A percentile compares a stretch with the other conserved stretches of the same genome.
Evolutionary conservation across 1,139 yeast species (phyloP).

Genomic region (Blastobotrys serpentis): DNA sequence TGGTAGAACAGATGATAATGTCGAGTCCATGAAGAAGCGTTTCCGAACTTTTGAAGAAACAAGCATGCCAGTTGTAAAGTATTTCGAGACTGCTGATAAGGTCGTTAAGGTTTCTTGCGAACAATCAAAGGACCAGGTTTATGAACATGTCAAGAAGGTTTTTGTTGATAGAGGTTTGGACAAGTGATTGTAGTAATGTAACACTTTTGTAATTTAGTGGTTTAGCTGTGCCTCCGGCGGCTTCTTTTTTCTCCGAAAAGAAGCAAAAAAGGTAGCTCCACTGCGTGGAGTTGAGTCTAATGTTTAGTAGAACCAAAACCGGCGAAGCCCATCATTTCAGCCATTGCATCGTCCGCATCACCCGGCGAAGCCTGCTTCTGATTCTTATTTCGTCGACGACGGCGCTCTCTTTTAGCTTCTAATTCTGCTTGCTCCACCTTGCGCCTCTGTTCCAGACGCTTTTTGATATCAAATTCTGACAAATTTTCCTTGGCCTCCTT

Average conservation of each 20-base stretch:
- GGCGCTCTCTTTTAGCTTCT: constrained; percentile 26
- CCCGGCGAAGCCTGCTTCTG: constrained; percentile 24
- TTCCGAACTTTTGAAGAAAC: constrained; percentile 82
- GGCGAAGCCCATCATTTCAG: constrained; percentile 58
- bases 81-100: constrained; percentile 68
- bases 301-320: constrained; percentile 19
- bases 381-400: constrained; percentile 31
- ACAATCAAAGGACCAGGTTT: constrained; percentile 73
- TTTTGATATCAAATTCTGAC: constrained; percentile 44
- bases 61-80: constrained; percentile 88
- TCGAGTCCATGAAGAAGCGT: constrained; percentile 83
- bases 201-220: not conserved
- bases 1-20: constrained; percentile 89
- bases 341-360: constrained; percentile 38
- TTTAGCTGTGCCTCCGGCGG: not conserved
- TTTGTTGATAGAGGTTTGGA: constrained; percentile 35
- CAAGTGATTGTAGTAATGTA: not conserved
- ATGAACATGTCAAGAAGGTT: constrained; percentile 59
- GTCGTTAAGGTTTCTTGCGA: constrained; percentile 79
- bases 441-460: constrained; percentile 47
- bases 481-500: constrained; percentile 42
- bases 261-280: not conserved
- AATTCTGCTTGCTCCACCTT: constrained; percentile 43
- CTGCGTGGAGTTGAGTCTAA: too few species aligned
- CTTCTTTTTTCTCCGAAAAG: not conserved